These are phyloP conservation scores for Urochloa ruziziensis DNA, from an alignment of 176 grass and related monocot genomes.

Conservation along the genomic window DNA sequence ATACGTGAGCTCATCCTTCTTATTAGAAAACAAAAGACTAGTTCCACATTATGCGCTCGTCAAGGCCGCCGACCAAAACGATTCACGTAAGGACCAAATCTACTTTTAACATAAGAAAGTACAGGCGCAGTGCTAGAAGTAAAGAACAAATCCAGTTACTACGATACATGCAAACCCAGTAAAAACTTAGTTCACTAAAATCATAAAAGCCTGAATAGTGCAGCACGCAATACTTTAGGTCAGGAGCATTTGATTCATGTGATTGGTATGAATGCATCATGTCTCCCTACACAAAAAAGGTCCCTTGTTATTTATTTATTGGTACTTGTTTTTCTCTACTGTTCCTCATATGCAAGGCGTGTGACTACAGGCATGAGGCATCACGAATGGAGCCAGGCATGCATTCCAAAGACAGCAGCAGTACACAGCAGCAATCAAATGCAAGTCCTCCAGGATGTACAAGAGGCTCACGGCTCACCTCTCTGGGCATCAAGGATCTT, in stretches of 20 bases:
- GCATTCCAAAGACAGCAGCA: conserved; percentile 16
- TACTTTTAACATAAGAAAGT: not conserved
- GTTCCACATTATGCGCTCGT: not conserved
- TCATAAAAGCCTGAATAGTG: conserved; percentile 3
- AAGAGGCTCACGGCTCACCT: conserved; percentile 60
- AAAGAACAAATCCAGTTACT: not conserved
- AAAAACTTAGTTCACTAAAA: conserved; percentile 19
- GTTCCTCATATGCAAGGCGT: not conserved
- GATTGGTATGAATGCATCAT: conserved; percentile 42
- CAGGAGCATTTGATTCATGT: conserved; percentile 32
- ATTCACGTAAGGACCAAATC: conserved; percentile 1
- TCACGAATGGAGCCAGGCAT: conserved; percentile 2
- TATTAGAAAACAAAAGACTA: conserved; percentile 8
- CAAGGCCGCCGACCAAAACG: conserved; percentile 6
- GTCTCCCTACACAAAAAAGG: conserved; percentile 1
- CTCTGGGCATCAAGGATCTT: conserved; percentile 77
- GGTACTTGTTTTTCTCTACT: not conserved
- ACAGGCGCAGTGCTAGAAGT: not conserved
- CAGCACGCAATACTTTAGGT: conserved; percentile 1
- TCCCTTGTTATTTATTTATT: conserved; percentile 11
- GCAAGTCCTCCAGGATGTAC: not conserved
- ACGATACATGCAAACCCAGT: not conserved
- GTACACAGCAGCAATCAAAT: not conserved
- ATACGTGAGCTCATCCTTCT: not conserved
- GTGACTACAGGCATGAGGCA: not conserved